phyloP scores from a whole-genome alignment of 495 filamentous ascomycete species.

The Penicillium cosmopolitanum region DNA sequence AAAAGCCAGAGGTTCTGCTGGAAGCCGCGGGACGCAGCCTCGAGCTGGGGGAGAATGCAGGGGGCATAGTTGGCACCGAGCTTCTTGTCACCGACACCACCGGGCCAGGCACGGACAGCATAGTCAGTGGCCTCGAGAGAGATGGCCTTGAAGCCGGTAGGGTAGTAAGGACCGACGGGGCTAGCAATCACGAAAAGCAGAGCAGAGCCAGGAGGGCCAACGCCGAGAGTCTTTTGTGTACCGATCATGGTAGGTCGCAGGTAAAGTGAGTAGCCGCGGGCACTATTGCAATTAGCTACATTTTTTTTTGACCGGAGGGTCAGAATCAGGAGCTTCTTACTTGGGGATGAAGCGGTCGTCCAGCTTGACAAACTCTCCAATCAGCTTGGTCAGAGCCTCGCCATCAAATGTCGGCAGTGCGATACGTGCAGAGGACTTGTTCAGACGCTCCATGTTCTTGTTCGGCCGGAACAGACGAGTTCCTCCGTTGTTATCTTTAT shows the following conservation, averaged over 20 bases:
- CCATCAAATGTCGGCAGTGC: slow-evolving; percentile 83
- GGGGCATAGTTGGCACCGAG: slow-evolving; percentile 98
- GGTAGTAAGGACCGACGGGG: slow-evolving; percentile 97
- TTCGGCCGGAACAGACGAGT: slow-evolving; percentile 92
- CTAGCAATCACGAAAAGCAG: slow-evolving; percentile 93
- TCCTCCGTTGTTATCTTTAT: slow-evolving; percentile 74
- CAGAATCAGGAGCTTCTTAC: slow-evolving; percentile 37
- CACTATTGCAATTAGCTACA: slow-evolving; percentile 36
- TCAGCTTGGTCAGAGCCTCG: slow-evolving; percentile 72
- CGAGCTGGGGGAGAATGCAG: slow-evolving; percentile 88
- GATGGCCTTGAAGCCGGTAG: slow-evolving; percentile 95
- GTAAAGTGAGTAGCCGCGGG: slow-evolving; percentile 88
- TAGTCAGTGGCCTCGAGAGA: slow-evolving; percentile 92
- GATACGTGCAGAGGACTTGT: slow-evolving; percentile 86
- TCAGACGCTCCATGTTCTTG: slow-evolving; percentile 93
- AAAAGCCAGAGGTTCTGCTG: slow-evolving; percentile 99
- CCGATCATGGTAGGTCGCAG: slow-evolving; percentile 96
- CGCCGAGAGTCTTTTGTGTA: slow-evolving; percentile 89
- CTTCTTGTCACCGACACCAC: slow-evolving; percentile 96
- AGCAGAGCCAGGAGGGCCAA: slow-evolving; percentile 87
- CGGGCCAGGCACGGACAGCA: slow-evolving; percentile 96
- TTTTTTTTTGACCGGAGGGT: not conserved
- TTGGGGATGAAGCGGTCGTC: slow-evolving; percentile 88
- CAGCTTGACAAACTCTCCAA: slow-evolving; percentile 74
- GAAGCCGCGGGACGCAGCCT: slow-evolving; percentile 87